Conservation (phyloP, 352 stramenopile species). For the Stramenopiles sp. region DNA sequence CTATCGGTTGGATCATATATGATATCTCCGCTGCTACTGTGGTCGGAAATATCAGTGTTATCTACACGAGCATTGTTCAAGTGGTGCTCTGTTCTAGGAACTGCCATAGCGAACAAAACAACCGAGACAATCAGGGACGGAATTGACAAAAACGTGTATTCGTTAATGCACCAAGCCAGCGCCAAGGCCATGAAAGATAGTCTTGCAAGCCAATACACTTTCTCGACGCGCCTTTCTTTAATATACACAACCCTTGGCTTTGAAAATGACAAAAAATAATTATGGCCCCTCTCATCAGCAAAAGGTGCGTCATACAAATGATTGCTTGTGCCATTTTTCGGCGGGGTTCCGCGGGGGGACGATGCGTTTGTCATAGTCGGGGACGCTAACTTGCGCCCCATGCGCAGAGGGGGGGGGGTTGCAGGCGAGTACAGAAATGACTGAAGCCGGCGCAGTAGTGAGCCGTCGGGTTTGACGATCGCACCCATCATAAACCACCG, state of each 20-base stretch:
- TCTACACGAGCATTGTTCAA: background rate
- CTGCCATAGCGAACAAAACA: background rate
- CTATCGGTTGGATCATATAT: background rate
- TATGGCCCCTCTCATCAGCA: background rate
- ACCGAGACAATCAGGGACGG: background rate
- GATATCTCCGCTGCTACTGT: background rate
- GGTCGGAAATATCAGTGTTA: background rate
- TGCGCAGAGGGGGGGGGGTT: no score
- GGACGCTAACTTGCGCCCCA: background rate
- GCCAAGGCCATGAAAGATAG: background rate
- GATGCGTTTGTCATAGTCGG: background rate
- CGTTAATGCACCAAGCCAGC: background rate
- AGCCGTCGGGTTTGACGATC: background rate
- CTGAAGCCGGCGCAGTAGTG: no score
- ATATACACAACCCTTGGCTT: background rate
- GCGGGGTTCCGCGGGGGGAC: no score
- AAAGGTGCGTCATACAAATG: no score
- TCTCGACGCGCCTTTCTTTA: background rate
- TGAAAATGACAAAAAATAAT: constrained; percentile 2
- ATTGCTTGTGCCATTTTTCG: no score
- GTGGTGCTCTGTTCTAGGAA: background rate
- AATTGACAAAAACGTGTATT: background rate
- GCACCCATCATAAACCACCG: background rate
- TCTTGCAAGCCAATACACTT: background rate
- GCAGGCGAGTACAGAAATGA: no score